Conservation (phyloP, 352 stramenopile genomes). For the Sclerospora graminicola region DNA sequence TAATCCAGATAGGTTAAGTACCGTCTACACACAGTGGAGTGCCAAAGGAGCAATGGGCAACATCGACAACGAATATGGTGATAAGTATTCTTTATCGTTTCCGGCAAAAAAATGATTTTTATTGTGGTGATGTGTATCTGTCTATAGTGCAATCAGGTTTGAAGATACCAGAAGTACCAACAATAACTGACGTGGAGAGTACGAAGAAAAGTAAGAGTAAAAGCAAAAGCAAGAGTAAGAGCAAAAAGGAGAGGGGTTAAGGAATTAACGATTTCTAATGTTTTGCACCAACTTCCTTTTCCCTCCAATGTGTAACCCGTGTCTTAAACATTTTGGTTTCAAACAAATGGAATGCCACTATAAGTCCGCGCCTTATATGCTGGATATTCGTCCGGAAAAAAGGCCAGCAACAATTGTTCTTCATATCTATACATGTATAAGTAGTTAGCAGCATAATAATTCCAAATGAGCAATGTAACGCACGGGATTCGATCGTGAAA, state of each 20-base stretch:
- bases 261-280: conserved; percentile 11
- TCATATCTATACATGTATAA: conserved; percentile 63
- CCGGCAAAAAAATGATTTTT: background rate
- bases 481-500: conserved; percentile 92
- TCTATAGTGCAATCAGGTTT: conserved; percentile 30
- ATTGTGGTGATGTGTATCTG: background rate
- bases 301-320: conserved; percentile 1
- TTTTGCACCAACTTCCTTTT: background rate
- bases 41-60: conserved; percentile 25
- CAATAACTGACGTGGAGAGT: background rate
- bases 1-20: conserved; percentile 25
- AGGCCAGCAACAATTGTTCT: conserved; percentile 82
- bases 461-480: conserved; percentile 9
- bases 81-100: conserved; percentile 4
- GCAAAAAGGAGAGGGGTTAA: conserved; percentile 35
- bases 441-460: background rate
- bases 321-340: background rate
- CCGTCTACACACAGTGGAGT: conserved; percentile 36
- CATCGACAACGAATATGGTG: conserved; percentile 42
- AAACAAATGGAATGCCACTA: conserved; percentile 91
- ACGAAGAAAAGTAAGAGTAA: too few relatives aligned
- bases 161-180: conserved; percentile 20
- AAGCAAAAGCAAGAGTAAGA: conserved; percentile 13
- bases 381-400: conserved; percentile 91
- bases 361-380: conserved; percentile 81